Percentiles rank a stretch among this genome's conserved stretches.
These are phyloP conservation scores for Terana coerulea DNA, from an alignment of 768 basidiomycete species.

Conservation along the genomic window DNA sequence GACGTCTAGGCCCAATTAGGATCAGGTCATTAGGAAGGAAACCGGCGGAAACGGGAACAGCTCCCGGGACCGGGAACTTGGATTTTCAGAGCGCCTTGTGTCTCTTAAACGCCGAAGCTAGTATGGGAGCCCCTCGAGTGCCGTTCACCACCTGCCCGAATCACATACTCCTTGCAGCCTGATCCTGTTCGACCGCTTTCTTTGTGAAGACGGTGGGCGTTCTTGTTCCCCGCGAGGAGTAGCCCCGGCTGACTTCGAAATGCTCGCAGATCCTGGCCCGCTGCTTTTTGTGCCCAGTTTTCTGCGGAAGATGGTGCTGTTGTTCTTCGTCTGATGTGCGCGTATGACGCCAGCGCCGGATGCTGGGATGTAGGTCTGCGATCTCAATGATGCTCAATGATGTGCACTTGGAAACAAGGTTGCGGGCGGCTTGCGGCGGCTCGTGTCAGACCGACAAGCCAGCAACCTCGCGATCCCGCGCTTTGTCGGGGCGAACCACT, in stretches of 20 bases:
- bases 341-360: not conserved
- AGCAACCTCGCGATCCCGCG: too few relatives aligned
- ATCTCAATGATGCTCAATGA: not conserved
- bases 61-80: constrained; percentile 2
- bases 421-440: too few relatives aligned
- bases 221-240: not conserved
- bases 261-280: not conserved
- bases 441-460: too few relatives aligned
- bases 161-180: too few relatives aligned
- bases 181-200: too few relatives aligned
- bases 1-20: not conserved
- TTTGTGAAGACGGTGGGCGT: too few relatives aligned
- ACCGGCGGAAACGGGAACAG: constrained; percentile 3
- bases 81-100: constrained; percentile 1
- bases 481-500: too few relatives aligned
- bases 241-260: not conserved
- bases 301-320: not conserved
- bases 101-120: not conserved
- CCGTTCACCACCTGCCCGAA: too few relatives aligned
- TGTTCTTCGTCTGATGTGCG: not conserved
- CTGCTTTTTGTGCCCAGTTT: not conserved
- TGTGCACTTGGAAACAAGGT: not conserved
- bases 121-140: constrained; percentile 2
- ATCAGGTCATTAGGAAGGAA: not conserved
- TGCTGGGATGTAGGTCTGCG: not conserved